Conservation (phyloP, 345 rosid genomes). For the Linum lewisii region DNA sequence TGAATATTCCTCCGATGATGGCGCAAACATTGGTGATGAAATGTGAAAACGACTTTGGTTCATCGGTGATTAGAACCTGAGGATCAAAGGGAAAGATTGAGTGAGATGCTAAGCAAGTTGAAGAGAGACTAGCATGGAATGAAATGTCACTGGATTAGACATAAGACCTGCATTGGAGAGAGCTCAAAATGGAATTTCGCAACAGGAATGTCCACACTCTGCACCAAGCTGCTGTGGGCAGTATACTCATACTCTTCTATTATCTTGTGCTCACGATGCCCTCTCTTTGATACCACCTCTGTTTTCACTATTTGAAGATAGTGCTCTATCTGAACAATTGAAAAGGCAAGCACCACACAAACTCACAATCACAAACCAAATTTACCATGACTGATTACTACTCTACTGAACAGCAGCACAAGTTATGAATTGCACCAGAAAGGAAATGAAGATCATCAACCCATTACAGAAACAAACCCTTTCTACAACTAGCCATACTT, state of each 20-base stretch:
- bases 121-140: too few species aligned
- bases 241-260: slow-evolving; percentile 90
- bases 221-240: slow-evolving; percentile 84
- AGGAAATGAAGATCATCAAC: too few species aligned
- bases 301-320: slow-evolving; percentile 94
- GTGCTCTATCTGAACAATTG: slow-evolving; percentile 76
- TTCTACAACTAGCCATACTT: too few species aligned
- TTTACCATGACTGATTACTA: too few species aligned
- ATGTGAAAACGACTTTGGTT: slow-evolving; percentile 74
- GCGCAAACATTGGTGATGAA: slow-evolving; percentile 94
- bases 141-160: not conserved
- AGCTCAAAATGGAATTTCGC: slow-evolving; percentile 91
- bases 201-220: slow-evolving; percentile 62
- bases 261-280: slow-evolving; percentile 34
- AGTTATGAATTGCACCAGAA: too few species aligned
- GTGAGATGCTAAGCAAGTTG: too few species aligned
- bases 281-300: slow-evolving; percentile 53
- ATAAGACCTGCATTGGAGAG: slow-evolving; percentile 94
- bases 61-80: slow-evolving; percentile 82
- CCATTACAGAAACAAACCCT: too few species aligned
- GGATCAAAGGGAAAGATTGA: not conserved
- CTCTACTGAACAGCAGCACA: too few species aligned
- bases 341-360: not conserved
- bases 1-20: slow-evolving; percentile 93
- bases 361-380: too few species aligned